A percentile compares a stretch with the other conserved stretches of the same genome.
phyloP scores from a whole-genome alignment of 2,329 filamentous ascomycete genomes.

The Hirsutella minnesotensis region DNA sequence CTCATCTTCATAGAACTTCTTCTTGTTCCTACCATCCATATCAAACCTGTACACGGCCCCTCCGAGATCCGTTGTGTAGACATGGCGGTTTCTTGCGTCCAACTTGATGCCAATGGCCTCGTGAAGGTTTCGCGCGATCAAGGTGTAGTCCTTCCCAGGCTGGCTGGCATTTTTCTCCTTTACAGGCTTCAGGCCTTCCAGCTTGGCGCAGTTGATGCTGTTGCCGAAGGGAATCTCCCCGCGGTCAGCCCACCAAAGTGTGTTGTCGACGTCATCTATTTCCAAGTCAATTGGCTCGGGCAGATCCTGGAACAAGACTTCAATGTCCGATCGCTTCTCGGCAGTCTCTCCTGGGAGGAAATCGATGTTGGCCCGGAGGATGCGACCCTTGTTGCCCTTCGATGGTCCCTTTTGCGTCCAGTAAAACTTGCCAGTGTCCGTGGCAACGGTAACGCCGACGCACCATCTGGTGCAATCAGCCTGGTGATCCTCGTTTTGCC shows the following conservation, averaged over 20 bases:
- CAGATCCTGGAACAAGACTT: conserved; percentile 27
- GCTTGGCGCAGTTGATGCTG: conserved; percentile 29
- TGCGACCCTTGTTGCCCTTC: conserved; percentile 37
- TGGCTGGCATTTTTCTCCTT: not conserved
- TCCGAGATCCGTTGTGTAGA: conserved; percentile 28
- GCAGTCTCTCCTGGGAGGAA: conserved; percentile 22
- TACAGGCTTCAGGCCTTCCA: conserved; percentile 2
- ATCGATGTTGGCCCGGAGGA: conserved; percentile 36
- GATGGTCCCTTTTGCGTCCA: conserved; percentile 49
- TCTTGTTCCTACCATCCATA: conserved; percentile 17
- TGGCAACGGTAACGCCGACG: conserved; percentile 40
- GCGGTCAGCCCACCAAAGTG: conserved; percentile 49
- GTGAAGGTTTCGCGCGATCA: conserved; percentile 24
- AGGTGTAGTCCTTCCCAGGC: conserved; percentile 12
- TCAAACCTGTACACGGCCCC: conserved; percentile 24
- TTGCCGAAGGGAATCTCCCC: conserved; percentile 45
- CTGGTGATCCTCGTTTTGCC: conserved; percentile 9
- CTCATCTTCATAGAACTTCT: conserved; percentile 4
- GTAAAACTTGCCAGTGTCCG: conserved; percentile 32
- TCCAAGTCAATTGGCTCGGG: conserved; percentile 48
- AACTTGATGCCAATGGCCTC: conserved; percentile 35
- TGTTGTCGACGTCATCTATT: conserved; percentile 29
- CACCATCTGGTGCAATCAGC: conserved; percentile 33
- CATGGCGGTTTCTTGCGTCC: conserved; percentile 19
- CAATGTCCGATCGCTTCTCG: conserved; percentile 25